Conservation (phyloP, 495 filamentous ascomycete genomes). For the Antarctomyces pellizariae region DNA sequence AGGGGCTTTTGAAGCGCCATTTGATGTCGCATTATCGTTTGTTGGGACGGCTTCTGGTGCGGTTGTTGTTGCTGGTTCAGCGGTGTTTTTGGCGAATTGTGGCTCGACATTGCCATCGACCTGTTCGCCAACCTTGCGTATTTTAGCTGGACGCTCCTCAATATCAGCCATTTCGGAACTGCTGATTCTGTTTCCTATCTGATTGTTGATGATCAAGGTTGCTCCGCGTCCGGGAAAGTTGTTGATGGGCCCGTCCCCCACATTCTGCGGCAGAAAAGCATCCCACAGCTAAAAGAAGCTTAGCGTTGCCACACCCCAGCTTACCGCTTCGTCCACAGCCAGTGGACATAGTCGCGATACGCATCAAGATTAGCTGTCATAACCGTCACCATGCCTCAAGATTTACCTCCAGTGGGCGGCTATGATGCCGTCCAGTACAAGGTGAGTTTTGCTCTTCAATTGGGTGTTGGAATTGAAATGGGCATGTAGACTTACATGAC, state of each 20-base stretch:
- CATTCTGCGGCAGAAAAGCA: no score
- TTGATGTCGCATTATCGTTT: background rate
- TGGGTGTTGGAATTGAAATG: background rate
- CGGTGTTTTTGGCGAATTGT: no score
- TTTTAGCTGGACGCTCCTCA: conserved; percentile 11
- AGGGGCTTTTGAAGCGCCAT: background rate
- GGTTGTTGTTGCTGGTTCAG: background rate
- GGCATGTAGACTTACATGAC: conserved; percentile 2
- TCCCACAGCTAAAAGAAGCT: no score
- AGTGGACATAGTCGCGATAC: no score
- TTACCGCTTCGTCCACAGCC: no score
- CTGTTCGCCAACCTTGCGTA: conserved; percentile 6
- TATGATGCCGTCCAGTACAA: conserved; percentile 94
- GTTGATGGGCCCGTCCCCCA: no score
- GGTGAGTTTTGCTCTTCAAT: conserved; percentile 23
- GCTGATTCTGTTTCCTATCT: no score
- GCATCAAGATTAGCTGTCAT: no score
- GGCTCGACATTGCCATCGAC: background rate
- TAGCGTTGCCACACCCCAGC: no score
- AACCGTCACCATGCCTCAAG: conserved; percentile 40
- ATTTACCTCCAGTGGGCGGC: conserved; percentile 86
- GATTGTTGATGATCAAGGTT: no score
- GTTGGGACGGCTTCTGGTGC: background rate
- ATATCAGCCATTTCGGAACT: conserved; percentile 8
- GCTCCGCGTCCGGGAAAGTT: no score